Conservation (phyloP, 2,329 filamentous ascomycete species). For the Fusarium udum region DNA sequence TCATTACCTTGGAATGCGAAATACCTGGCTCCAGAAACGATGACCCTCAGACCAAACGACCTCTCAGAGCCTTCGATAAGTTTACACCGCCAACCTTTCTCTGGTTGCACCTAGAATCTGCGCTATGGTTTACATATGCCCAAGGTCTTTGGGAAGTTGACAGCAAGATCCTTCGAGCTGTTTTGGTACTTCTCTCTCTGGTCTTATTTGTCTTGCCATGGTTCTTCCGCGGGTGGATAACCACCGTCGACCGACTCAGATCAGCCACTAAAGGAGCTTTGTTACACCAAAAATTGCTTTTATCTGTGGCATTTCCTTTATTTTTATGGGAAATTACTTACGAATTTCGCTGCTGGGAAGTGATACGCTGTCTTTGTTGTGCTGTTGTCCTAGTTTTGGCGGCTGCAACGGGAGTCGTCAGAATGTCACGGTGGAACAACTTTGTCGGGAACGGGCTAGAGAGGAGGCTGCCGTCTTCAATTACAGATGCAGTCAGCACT, state of each 20-base stretch:
- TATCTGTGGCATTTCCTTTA: fast-evolving
- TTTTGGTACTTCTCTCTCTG: background rate
- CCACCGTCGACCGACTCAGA: background rate
- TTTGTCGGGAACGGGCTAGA: background rate
- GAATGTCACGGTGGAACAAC: background rate
- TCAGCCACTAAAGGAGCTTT: background rate
- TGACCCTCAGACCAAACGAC: background rate
- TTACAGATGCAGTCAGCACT: background rate
- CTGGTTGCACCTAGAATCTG: background rate
- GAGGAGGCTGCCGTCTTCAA: no score
- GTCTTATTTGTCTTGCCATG: background rate
- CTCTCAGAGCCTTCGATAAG: background rate
- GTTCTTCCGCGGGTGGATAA: background rate
- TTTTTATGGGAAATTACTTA: fast-evolving
- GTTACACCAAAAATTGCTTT: background rate
- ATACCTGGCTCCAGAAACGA: background rate
- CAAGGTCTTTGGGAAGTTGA: background rate
- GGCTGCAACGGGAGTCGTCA: background rate
- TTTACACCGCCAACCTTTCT: background rate
- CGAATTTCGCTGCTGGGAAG: background rate
- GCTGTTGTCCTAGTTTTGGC: no score
- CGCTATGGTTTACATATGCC: background rate
- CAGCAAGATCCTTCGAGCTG: fast-evolving
- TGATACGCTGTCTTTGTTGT: background rate
- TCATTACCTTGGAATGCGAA: background rate